Evolutionary conservation across 768 basidiomycete species (phyloP).

Genomic region (Amanita polypyramis): DNA sequence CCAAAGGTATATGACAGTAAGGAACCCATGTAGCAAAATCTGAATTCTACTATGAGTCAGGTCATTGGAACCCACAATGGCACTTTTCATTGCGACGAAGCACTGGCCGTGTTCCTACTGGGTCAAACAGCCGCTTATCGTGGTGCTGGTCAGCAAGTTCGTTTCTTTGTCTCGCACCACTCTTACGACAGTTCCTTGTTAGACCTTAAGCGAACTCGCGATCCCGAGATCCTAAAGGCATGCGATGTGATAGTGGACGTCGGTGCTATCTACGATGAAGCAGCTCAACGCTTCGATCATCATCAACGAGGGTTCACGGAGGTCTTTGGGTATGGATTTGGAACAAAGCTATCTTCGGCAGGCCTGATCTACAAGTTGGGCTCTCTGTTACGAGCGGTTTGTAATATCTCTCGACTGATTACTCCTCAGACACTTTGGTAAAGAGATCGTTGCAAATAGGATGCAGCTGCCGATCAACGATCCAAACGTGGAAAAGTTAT

Average conservation of each 20-base stretch:
- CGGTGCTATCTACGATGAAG: conserved; percentile 82
- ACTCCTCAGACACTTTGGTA: conserved; percentile 69
- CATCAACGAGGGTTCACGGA: conserved; percentile 92
- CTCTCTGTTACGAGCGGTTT: background rate
- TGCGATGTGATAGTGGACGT: conserved; percentile 97
- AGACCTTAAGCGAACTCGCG: conserved; percentile 66
- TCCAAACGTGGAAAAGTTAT: conserved; percentile 60
- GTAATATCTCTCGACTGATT: conserved; percentile 1
- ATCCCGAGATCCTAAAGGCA: conserved; percentile 56
- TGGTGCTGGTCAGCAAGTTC: conserved; percentile 47
- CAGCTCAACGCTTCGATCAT: conserved; percentile 79
- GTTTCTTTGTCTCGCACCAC: background rate
- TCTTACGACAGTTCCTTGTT: background rate
- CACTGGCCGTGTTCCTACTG: conserved; percentile 85
- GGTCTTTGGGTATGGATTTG: conserved; percentile 80
- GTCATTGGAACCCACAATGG: conserved; percentile 92
- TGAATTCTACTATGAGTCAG: conserved; percentile 24
- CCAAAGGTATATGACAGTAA: conserved; percentile 19
- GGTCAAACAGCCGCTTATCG: conserved; percentile 67
- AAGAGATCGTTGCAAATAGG: conserved; percentile 66
- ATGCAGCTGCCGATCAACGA: conserved; percentile 42
- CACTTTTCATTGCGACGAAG: conserved; percentile 96
- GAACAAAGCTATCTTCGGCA: conserved; percentile 85
- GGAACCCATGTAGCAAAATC: background rate
- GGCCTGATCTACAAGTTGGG: conserved; percentile 94